phyloP scores from a whole-genome alignment of 306 rosid genomes.

The Fragaria iinumae region DNA sequence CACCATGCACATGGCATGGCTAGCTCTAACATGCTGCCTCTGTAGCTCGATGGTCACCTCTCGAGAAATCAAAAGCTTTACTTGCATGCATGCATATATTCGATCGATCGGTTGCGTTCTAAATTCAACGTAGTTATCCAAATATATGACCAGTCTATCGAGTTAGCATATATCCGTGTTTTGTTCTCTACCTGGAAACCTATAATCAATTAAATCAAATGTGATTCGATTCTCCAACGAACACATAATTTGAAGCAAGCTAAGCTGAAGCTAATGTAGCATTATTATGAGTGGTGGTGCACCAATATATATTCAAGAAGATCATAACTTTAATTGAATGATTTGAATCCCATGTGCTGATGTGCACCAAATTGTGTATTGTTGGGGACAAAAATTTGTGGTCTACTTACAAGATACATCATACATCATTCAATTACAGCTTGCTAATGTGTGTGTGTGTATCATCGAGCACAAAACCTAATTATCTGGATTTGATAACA shows the following conservation, averaged over 20 bases:
- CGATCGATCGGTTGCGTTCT: neutral
- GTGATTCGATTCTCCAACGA: neutral
- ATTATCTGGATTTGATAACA: slow-evolving; percentile 15
- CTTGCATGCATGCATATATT: neutral
- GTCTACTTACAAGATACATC: slow-evolving; percentile 31
- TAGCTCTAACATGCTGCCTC: slow-evolving; percentile 40
- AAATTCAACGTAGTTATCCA: neutral
- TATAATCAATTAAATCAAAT: neutral
- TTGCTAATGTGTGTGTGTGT: neutral
- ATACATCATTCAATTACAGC: slow-evolving; percentile 12
- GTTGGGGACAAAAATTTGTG: slow-evolving; percentile 41
- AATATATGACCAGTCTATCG: neutral
- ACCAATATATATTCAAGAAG: neutral
- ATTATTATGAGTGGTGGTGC: slow-evolving; percentile 6
- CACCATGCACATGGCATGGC: slow-evolving; percentile 53
- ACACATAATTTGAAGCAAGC: neutral
- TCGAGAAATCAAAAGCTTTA: slow-evolving; percentile 26
- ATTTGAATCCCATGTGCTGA: slow-evolving; percentile 13
- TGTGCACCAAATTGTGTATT: slow-evolving; percentile 20
- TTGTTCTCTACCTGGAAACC: neutral
- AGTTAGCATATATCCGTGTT: too few relatives aligned
- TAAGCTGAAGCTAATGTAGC: neutral
- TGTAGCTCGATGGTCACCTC: slow-evolving; percentile 31
- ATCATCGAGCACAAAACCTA: slow-evolving; percentile 13
- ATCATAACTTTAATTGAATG: neutral